Evolutionary conservation across 2,329 filamentous ascomycete species (phyloP), one percentile per base, ranked within the genome.

Genomic region (Aspergillus novoparasiticus): DNA sequence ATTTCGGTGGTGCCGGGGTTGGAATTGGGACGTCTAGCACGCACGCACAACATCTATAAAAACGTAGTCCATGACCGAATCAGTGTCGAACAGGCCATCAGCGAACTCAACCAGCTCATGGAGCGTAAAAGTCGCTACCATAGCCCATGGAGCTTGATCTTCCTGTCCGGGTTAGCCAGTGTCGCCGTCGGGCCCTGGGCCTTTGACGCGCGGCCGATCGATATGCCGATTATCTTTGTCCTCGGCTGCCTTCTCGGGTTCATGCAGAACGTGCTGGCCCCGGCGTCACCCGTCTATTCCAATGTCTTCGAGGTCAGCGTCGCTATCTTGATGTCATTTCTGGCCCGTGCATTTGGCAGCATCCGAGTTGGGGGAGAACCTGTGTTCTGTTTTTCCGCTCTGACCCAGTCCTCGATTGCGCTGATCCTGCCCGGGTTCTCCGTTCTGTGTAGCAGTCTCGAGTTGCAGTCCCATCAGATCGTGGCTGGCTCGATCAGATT

Each of bases 141-240:
- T 57, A 54, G 50, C 19, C 72, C 76, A 1, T 85, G 82, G 82
- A 66, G 81, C 5, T 73, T 83, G 12, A 86, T 95, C 1, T 76
- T 87, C 1, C 76, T 93, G 39, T 93, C 91, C 66, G 92, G 92
- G 0, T 76, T 93, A 3, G 91, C 91, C 4, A 92, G 90, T 14
- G 89, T 87, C 0, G 86, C 83, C 6, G 91, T 94, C 1, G 91
- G 90, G 0, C 91, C 91, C 0, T 94, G 94, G 70, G 89, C 90
- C 4, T 95, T 94, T 72, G 82, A 87, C 61, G 91, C 89, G 4
- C 86, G 91, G 2, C 86, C 89, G 46, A 89, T 94, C 54, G 72
- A 74, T 56, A 69, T 74, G 23, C 72, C 72, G 5, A 70, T 74
- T 16, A 74, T 74, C 23, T 94, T 94, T 73, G 59, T 92, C 0